Conservation (phyloP, 176 grass and related monocot species). For the Carex littledalei region DNA sequence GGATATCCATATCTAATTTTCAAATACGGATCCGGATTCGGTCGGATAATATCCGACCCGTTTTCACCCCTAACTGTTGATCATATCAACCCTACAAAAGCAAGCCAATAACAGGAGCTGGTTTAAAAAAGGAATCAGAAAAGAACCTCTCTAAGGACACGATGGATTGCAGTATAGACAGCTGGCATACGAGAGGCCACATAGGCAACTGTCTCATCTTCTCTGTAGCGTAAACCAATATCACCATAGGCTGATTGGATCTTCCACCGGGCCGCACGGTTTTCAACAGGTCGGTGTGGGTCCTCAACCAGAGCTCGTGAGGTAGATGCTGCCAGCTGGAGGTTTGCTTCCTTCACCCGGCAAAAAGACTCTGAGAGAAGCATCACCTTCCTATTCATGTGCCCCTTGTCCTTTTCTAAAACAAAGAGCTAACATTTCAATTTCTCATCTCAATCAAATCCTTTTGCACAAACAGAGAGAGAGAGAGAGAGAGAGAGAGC, state of each 20-base stretch:
- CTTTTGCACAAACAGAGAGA: not conserved
- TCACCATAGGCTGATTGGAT: constrained; percentile 72
- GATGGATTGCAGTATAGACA: constrained; percentile 72
- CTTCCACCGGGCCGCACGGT: constrained; percentile 57
- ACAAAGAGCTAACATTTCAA: not conserved
- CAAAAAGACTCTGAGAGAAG: constrained; percentile 64
- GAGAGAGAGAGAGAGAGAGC: constrained; percentile 20
- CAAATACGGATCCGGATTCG: too few relatives aligned
- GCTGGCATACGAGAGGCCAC: constrained; percentile 87
- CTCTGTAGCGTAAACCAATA: constrained; percentile 60
- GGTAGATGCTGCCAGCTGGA: constrained; percentile 57
- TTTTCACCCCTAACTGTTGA: too few relatives aligned
- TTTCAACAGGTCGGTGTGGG: constrained; percentile 40
- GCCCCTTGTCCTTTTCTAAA: constrained; percentile 39
- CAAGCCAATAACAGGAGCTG: not conserved
- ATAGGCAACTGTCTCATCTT: constrained; percentile 79
- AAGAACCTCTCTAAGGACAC: constrained; percentile 79
- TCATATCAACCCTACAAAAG: not conserved
- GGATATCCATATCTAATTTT: too few relatives aligned
- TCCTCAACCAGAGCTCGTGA: constrained; percentile 59
- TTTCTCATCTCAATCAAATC: not conserved
- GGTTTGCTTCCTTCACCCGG: constrained; percentile 50
- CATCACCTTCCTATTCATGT: constrained; percentile 77
- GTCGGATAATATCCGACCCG: too few relatives aligned
- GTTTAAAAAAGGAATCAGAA: not conserved